Evolutionary conservation across 2,329 filamentous ascomycete genomes (phyloP).

Genomic region (Didymella glomerata): DNA sequence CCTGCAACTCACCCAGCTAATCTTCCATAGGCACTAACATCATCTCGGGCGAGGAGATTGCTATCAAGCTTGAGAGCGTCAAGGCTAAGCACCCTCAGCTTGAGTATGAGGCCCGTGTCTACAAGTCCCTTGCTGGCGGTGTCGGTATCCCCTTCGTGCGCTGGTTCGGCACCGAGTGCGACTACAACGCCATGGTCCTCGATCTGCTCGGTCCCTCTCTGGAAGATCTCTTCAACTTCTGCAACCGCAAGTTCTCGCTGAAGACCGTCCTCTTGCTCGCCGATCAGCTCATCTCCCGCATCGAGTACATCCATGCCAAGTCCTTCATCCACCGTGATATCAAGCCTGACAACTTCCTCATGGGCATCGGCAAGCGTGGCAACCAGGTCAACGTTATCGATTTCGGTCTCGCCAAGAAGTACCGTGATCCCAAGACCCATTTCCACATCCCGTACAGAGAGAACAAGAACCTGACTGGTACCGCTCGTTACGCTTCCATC

Average conservation of each 20-base stretch:
- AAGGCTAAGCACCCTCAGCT: slow-evolving; percentile 99
- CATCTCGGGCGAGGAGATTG: slow-evolving; percentile 98
- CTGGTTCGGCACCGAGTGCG: slow-evolving; percentile 99
- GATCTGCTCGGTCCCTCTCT: slow-evolving; percentile 94
- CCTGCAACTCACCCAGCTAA: slow-evolving; percentile 27
- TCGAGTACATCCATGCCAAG: slow-evolving; percentile 99
- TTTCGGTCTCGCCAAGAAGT: slow-evolving; percentile 99
- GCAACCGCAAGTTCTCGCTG: slow-evolving; percentile 98
- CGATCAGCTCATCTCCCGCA: slow-evolving; percentile 97
- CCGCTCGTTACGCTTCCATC: slow-evolving; percentile 97
- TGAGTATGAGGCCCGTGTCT: slow-evolving; percentile 97
- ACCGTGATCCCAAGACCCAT: slow-evolving; percentile 98
- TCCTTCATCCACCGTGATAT: slow-evolving; percentile 99
- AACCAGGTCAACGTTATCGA: slow-evolving; percentile 99
- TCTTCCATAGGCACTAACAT: slow-evolving; percentile 84
- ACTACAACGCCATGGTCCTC: slow-evolving; percentile 99
- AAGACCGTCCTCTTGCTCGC: slow-evolving; percentile 97
- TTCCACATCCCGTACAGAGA: slow-evolving; percentile 99
- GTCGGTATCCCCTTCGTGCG: slow-evolving; percentile 98
- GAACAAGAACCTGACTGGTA: slow-evolving; percentile 99
- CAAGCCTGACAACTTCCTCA: slow-evolving; percentile 99
- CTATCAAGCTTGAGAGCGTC: slow-evolving; percentile 99
- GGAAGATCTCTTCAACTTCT: slow-evolving; percentile 99
- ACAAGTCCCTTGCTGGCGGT: slow-evolving; percentile 87
- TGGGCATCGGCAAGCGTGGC: slow-evolving; percentile 98